Conservation (phyloP, 768 basidiomycete genomes). For the Jaapia argillacea region DNA sequence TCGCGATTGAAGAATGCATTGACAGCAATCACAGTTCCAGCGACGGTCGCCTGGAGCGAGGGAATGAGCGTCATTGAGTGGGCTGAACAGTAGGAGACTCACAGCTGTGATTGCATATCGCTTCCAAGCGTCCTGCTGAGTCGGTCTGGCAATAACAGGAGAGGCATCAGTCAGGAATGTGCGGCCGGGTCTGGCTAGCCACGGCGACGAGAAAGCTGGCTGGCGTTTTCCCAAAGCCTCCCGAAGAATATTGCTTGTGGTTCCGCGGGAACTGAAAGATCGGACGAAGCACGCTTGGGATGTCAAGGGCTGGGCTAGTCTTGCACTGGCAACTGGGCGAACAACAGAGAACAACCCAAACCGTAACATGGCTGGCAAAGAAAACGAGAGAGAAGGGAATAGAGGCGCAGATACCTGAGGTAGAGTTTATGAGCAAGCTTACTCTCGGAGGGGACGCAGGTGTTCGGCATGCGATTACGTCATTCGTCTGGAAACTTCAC, state of each 20-base stretch:
- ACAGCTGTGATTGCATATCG: slow-evolving; percentile 46
- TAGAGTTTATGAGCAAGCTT: too few species aligned
- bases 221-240: slow-evolving; percentile 20
- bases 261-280: slow-evolving; percentile 18
- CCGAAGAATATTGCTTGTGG: slow-evolving; percentile 9
- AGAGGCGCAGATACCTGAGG: too few species aligned
- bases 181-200: slow-evolving; percentile 16
- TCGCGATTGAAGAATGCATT: slow-evolving; percentile 69
- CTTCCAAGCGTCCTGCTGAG: slow-evolving; percentile 33
- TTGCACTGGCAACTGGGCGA: slow-evolving; percentile 13
- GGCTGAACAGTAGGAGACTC: slow-evolving; percentile 10
- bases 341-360: slow-evolving; percentile 9
- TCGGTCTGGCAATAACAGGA: slow-evolving; percentile 23
- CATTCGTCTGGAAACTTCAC: too few species aligned
- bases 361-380: too few species aligned
- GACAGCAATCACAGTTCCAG: slow-evolving; percentile 53
- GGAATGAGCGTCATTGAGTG: slow-evolving; percentile 3
- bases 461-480: too few species aligned
- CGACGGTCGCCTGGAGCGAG: slow-evolving; percentile 50
- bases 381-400: too few species aligned
- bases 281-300: slow-evolving; percentile 16
- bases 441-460: too few species aligned
- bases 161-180: slow-evolving; percentile 38
- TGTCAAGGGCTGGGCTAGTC: slow-evolving; percentile 12
- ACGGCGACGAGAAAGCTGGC: slow-evolving; percentile 13